phyloP scores from a whole-genome alignment of 2,329 filamentous ascomycete genomes.

The Chrysosphaeria jannelii region DNA sequence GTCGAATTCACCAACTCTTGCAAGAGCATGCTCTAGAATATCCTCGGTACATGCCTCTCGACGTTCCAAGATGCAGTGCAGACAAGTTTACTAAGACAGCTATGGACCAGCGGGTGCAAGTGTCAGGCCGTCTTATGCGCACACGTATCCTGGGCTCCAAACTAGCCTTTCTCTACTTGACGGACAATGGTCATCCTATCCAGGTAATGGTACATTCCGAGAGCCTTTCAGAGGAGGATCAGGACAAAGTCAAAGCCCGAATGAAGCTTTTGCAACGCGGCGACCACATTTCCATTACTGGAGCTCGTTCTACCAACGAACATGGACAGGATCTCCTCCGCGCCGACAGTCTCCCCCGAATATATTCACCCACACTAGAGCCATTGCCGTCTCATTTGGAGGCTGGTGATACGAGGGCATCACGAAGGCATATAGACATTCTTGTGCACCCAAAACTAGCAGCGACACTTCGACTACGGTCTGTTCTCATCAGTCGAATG shows the following conservation, averaged over 20 bases:
- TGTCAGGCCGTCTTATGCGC: conserved; percentile 35
- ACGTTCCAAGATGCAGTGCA: too few species aligned
- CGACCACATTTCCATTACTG: conserved; percentile 51
- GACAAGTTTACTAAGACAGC: too few species aligned
- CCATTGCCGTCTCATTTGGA: conserved; percentile 41
- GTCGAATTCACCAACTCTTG: conserved; percentile 21
- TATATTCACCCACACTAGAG: conserved; percentile 53
- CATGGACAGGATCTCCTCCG: conserved; percentile 48
- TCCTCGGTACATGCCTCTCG: conserved; percentile 12
- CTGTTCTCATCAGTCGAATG: conserved; percentile 42
- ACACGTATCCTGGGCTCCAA: conserved; percentile 43
- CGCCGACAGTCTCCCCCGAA: conserved; percentile 32
- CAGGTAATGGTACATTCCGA: conserved; percentile 47
- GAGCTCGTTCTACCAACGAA: conserved; percentile 44
- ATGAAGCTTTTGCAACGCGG: conserved; percentile 42
- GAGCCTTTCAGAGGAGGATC: conserved; percentile 11
- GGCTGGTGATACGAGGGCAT: conserved; percentile 40
- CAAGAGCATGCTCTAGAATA: conserved; percentile 20
- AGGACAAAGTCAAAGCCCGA: conserved; percentile 23
- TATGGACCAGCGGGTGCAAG: conserved; percentile 4
- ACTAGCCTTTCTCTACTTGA: conserved; percentile 60
- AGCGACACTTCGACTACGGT: conserved; percentile 35
- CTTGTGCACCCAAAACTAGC: conserved; percentile 39
- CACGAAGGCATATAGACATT: conserved; percentile 63
- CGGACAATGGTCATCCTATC: conserved; percentile 37